Evolutionary conservation across 208 protist genomes (phyloP).

Genomic region (Wallacemonas rigidus): DNA sequence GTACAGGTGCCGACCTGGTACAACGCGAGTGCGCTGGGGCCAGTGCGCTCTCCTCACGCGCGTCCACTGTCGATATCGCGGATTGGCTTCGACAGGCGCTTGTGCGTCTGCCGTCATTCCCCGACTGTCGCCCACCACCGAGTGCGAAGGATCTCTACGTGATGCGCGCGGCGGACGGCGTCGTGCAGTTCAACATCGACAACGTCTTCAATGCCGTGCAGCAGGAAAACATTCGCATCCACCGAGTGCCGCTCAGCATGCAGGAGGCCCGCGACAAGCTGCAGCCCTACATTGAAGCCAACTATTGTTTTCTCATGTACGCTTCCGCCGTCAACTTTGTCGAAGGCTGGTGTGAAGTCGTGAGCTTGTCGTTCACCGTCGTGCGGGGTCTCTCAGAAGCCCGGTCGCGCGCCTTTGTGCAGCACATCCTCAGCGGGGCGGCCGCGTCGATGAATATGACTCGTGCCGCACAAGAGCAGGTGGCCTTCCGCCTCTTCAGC

Average conservation of each 20-base stretch:
- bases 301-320: conserved; percentile 79
- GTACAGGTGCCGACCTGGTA: too few relatives aligned
- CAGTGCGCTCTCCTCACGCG: conserved; percentile 20
- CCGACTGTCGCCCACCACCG: conserved; percentile 36
- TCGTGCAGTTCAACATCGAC: conserved; percentile 75
- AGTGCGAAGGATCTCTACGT: conserved; percentile 55
- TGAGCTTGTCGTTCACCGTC: conserved; percentile 49
- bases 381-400: conserved; percentile 38
- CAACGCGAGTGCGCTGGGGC: neutral
- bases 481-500: conserved; percentile 54
- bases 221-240: conserved; percentile 34
- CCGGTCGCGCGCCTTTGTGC: conserved; percentile 50
- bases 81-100: conserved; percentile 67
- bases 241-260: conserved; percentile 39
- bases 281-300: conserved; percentile 62
- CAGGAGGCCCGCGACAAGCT: conserved; percentile 52
- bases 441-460: conserved; percentile 62
- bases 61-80: conserved; percentile 42
- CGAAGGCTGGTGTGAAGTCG: conserved; percentile 73
- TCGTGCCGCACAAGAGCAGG: conserved; percentile 77
- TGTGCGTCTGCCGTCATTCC: conserved; percentile 56
- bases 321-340: conserved; percentile 71
- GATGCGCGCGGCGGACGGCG: conserved; percentile 44
- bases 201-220: conserved; percentile 58
- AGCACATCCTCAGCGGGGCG: conserved; percentile 44